A percentile compares a stretch with the other conserved stretches of the same genome.
phyloP scores from a whole-genome alignment of 164 flowering plant species.

The Pachysandra terminalis region DNA sequence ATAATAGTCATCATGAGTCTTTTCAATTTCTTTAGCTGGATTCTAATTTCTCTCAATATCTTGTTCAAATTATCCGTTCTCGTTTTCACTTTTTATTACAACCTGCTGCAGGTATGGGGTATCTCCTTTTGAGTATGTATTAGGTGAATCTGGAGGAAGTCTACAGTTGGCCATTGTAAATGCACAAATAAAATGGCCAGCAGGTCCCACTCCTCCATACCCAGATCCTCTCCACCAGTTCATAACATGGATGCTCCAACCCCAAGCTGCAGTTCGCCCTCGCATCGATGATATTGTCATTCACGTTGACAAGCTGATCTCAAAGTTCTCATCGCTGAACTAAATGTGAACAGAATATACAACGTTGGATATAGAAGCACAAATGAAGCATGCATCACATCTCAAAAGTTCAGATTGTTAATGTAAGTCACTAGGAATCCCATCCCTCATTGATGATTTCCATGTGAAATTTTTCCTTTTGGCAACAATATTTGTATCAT shows the following conservation, averaged over 20 bases:
- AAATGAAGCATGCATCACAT: background rate
- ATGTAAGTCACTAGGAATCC: no score
- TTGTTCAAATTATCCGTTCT: background rate
- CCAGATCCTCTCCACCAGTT: conserved; percentile 90
- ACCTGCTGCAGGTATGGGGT: conserved; percentile 67
- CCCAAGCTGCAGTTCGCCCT: conserved; percentile 85
- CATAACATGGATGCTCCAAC: conserved; percentile 96
- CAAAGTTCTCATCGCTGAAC: conserved; percentile 46
- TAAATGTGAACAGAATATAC: background rate
- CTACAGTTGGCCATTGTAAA: conserved; percentile 87
- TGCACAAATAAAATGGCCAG: conserved; percentile 91
- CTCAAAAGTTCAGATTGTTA: background rate
- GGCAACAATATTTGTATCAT: background rate
- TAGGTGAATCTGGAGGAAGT: conserved; percentile 93
- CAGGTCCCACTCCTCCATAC: conserved; percentile 78
- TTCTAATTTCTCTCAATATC: no score
- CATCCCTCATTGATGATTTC: no score
- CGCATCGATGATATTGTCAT: conserved; percentile 77
- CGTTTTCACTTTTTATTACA: background rate
- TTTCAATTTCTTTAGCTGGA: no score
- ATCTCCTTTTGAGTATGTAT: conserved; percentile 92
- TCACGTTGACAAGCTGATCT: conserved; percentile 83
- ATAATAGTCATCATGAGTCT: no score
- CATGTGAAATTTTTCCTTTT: no score
- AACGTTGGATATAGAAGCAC: background rate